A percentile compares a stretch with the other conserved stretches of the same genome.
These are phyloP conservation scores for Myrica gale DNA, from an alignment of 306 rosid genomes.

Conservation along the genomic window DNA sequence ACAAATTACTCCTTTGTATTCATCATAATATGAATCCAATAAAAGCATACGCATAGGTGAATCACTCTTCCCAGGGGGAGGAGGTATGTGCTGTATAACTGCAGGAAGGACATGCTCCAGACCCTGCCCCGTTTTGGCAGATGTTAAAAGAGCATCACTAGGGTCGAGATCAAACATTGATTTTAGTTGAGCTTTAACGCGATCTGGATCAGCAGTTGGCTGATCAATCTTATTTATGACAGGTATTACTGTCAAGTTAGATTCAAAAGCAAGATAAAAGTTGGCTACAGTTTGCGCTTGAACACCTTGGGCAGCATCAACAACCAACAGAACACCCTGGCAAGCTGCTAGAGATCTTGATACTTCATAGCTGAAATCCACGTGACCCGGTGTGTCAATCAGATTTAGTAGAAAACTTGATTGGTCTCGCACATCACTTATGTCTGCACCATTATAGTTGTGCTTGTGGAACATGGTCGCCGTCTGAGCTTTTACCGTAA, in stretches of 20 bases:
- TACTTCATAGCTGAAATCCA: slow-evolving; percentile 89
- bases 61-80: slow-evolving; percentile 68
- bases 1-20: slow-evolving; percentile 88
- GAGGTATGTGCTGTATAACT: slow-evolving; percentile 71
- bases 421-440: slow-evolving; percentile 34
- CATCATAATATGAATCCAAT: slow-evolving; percentile 89
- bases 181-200: slow-evolving; percentile 75
- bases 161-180: slow-evolving; percentile 91
- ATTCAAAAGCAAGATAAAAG: slow-evolving; percentile 85
- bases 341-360: slow-evolving; percentile 94
- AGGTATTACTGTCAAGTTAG: slow-evolving; percentile 70
- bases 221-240: slow-evolving; percentile 89
- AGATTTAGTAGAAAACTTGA: slow-evolving; percentile 59
- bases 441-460: slow-evolving; percentile 27
- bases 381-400: slow-evolving; percentile 93
- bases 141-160: slow-evolving; percentile 72
- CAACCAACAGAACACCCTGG: slow-evolving; percentile 90
- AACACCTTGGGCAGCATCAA: slow-evolving; percentile 95
- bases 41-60: slow-evolving; percentile 86
- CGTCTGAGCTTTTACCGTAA: slow-evolving; percentile 94
- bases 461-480: slow-evolving; percentile 86
- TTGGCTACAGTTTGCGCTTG: slow-evolving; percentile 96
- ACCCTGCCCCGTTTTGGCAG: slow-evolving; percentile 93
- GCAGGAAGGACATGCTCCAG: slow-evolving; percentile 93
- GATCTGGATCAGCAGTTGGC: slow-evolving; percentile 91